A percentile compares a stretch with the other conserved stretches of the same genome.
phyloP scores from a whole-genome alignment of 768 basidiomycete species.

The Xerocomellus chrysenteron region DNA sequence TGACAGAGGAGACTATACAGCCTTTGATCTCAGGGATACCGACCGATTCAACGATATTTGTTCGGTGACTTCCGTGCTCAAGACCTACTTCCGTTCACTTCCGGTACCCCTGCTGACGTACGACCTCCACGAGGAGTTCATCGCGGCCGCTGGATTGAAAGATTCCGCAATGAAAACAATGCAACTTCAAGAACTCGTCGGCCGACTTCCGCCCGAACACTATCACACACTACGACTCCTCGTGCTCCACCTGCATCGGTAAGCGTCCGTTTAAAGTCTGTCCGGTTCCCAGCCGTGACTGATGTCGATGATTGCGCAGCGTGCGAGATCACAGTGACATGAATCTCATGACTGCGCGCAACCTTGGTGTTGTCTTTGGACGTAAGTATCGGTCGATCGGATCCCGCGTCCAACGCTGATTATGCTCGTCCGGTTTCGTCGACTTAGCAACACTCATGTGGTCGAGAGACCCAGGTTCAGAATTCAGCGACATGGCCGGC shows the following conservation, averaged over 20 bases:
- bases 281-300: neutral
- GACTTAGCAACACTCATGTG: conserved; percentile 87
- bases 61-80: conserved; percentile 94
- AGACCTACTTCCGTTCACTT: conserved; percentile 92
- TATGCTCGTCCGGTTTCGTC: neutral
- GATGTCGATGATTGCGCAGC: conserved; percentile 24
- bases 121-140: conserved; percentile 88
- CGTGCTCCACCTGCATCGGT: conserved; percentile 89
- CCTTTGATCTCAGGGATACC: conserved; percentile 84
- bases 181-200: conserved; percentile 65
- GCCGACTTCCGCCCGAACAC: conserved; percentile 81
- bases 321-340: conserved; percentile 64
- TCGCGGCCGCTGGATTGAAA: conserved; percentile 67
- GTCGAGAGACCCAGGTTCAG: conserved; percentile 79
- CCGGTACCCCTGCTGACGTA: conserved; percentile 90
- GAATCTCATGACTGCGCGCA: conserved; percentile 94
- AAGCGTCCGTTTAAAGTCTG: conserved; percentile 18
- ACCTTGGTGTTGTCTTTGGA: conserved; percentile 96
- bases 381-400: conserved; percentile 55
- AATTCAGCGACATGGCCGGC: conserved; percentile 97
- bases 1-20: conserved; percentile 84
- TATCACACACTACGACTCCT: conserved; percentile 80
- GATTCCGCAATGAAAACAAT: conserved; percentile 60
- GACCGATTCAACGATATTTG: conserved; percentile 97
- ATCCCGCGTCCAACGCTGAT: neutral